Evolutionary conservation across 805 yeast genomes (phyloP).

Genomic region (Saccharomyces jurei): DNA sequence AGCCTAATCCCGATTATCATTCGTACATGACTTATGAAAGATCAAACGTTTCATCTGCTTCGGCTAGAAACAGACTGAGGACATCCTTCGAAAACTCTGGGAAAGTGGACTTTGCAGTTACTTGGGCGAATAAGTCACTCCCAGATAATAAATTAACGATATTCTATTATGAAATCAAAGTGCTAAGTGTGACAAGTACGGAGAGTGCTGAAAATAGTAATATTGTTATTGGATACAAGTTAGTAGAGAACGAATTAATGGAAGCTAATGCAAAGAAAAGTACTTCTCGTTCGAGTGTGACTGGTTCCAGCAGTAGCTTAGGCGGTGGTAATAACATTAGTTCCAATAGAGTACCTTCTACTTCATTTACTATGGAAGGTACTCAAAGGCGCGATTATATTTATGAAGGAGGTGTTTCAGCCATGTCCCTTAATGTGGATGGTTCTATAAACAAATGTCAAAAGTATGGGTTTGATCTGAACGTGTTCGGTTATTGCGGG

Average conservation of each 20-base stretch:
- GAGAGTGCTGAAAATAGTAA: conserved; percentile 23
- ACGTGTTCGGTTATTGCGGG: conserved; percentile 25
- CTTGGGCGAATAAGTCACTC: conserved; percentile 24
- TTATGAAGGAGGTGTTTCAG: not conserved
- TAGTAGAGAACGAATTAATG: not conserved
- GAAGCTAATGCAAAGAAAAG: not conserved
- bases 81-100: conserved; percentile 12
- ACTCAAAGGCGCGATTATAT: not conserved
- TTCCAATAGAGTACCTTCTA: not conserved
- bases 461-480: conserved; percentile 14
- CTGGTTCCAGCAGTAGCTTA: not conserved
- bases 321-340: not conserved
- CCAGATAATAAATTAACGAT: conserved; percentile 18
- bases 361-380: not conserved
- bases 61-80: conserved; percentile 18
- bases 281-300: not conserved
- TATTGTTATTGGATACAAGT: conserved; percentile 25
- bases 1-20: conserved; percentile 24
- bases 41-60: conserved; percentile 5
- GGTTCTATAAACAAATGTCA: not conserved
- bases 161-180: conserved; percentile 26
- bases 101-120: conserved; percentile 21
- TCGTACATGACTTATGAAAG: conserved; percentile 16
- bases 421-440: not conserved
- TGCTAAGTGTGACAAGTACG: conserved; percentile 20